These are phyloP conservation scores for Solanum virginianum DNA, from an alignment of 257 asterid genomes.

Conservation along the genomic window DNA sequence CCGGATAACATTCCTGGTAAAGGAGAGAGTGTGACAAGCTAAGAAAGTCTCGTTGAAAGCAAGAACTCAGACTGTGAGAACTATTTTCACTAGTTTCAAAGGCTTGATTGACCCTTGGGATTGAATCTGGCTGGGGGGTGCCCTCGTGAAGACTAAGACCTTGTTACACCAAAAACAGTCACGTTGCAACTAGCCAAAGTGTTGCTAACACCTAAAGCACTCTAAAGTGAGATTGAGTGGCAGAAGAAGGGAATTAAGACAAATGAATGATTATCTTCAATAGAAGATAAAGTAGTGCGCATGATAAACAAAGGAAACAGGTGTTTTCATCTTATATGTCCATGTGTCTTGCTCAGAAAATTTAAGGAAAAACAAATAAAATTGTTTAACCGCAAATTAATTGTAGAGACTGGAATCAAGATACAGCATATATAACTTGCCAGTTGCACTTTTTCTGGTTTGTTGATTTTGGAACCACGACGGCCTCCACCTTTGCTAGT, in stretches of 20 bases:
- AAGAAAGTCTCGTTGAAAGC: too few species aligned
- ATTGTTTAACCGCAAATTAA: not conserved
- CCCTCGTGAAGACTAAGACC: too few species aligned
- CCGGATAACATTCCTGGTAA: too few species aligned
- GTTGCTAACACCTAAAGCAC: not conserved
- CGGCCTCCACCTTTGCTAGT: slow-evolving; percentile 52
- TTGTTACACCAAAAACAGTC: too few species aligned
- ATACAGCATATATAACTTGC: slow-evolving; percentile 31
- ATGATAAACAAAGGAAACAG: not conserved
- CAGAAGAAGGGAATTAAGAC: not conserved
- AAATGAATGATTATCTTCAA: not conserved
- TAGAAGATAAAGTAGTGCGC: not conserved
- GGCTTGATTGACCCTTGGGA: too few species aligned
- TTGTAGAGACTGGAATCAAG: not conserved
- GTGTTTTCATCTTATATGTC: not conserved
- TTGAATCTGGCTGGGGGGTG: too few species aligned
- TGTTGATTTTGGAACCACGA: slow-evolving; percentile 76
- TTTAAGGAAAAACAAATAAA: not conserved
- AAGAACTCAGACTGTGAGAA: too few species aligned
- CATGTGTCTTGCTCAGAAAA: not conserved
- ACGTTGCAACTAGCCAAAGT: not conserved
- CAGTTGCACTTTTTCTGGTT: slow-evolving; percentile 96
- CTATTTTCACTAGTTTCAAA: too few species aligned
- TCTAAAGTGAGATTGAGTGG: not conserved
- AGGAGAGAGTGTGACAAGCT: too few species aligned